These are phyloP conservation scores for Hypocrella siamensis DNA, from an alignment of 2,329 filamentous ascomycete genomes.

Conservation along the genomic window DNA sequence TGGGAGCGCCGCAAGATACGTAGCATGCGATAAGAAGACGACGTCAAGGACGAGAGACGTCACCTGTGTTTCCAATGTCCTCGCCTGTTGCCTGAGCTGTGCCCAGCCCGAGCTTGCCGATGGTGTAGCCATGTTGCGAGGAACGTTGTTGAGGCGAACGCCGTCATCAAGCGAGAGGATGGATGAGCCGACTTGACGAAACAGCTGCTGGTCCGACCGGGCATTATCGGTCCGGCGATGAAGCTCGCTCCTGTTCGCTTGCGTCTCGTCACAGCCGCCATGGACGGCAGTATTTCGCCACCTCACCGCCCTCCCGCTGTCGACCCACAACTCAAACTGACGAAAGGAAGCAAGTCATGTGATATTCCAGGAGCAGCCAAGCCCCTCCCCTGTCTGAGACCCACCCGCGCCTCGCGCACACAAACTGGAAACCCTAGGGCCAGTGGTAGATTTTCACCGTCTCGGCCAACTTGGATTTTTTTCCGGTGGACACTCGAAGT, in stretches of 20 bases:
- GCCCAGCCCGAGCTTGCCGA: conserved; percentile 62
- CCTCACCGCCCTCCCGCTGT: no score
- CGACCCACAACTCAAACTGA: no score
- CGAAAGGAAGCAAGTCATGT: no score
- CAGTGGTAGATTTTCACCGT: conserved; percentile 19
- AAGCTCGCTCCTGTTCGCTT: no score
- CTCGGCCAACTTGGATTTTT: conserved; percentile 20
- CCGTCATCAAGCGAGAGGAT: background rate
- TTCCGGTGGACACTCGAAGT: conserved; percentile 11
- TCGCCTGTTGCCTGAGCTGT: conserved; percentile 83
- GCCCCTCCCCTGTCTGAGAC: background rate
- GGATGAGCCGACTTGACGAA: no score
- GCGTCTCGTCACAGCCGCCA: no score
- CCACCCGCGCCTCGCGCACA: conserved; percentile 7
- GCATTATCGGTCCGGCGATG: no score
- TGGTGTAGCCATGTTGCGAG: conserved; percentile 30
- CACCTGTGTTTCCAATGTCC: conserved; percentile 81
- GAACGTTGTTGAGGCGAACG: background rate
- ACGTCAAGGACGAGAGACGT: conserved; percentile 3
- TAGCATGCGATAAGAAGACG: background rate
- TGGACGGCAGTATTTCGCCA: no score
- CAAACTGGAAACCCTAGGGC: conserved; percentile 19
- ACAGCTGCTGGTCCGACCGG: no score
- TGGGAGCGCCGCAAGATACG: no score
- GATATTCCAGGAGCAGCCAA: no score